A percentile compares a stretch with the other conserved stretches of the same genome.
phyloP scores from a whole-genome alignment of 495 filamentous ascomycete species.

The Penicillium odoratum region DNA sequence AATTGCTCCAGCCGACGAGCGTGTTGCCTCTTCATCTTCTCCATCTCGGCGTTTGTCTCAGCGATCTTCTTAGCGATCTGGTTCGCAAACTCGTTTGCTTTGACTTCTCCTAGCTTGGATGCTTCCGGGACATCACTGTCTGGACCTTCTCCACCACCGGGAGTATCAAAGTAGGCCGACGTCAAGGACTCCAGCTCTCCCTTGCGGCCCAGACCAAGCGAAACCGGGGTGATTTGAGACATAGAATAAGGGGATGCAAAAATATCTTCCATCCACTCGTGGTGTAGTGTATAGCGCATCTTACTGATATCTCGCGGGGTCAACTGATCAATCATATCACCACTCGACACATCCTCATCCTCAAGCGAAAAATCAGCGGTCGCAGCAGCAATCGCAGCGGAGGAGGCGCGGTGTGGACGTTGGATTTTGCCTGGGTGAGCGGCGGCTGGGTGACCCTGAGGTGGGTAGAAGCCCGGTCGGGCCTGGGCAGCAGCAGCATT shows the following conservation, averaged over 20 bases:
- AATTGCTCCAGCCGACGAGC: conserved; percentile 71
- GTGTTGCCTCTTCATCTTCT: conserved; percentile 77
- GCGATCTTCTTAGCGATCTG: conserved; percentile 64
- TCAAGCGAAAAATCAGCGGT: conserved; percentile 62
- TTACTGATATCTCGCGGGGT: conserved; percentile 85
- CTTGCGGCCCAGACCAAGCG: conserved; percentile 82
- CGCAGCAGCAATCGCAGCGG: conserved; percentile 35
- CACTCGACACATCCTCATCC: conserved; percentile 82
- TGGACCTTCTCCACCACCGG: conserved; percentile 37
- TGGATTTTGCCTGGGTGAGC: conserved; percentile 19
- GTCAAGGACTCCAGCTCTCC: conserved; percentile 83
- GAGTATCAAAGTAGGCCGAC: conserved; percentile 71
- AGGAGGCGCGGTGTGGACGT: conserved; percentile 40
- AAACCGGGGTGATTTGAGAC: conserved; percentile 78
- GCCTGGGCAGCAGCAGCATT: conserved; percentile 25
- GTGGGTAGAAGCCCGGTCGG: conserved; percentile 43
- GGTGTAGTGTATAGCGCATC: conserved; percentile 85
- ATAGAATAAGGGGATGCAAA: conserved; percentile 82
- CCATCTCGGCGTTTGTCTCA: conserved; percentile 73
- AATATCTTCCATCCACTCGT: conserved; percentile 99
- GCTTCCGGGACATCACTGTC: conserved; percentile 50
- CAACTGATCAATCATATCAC: conserved; percentile 84
- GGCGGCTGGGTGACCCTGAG: conserved; percentile 31
- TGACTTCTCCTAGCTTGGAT: conserved; percentile 61
- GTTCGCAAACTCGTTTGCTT: conserved; percentile 75